phyloP scores from a whole-genome alignment of 306 rosid genomes.

The Erythrophleum fordii region DNA sequence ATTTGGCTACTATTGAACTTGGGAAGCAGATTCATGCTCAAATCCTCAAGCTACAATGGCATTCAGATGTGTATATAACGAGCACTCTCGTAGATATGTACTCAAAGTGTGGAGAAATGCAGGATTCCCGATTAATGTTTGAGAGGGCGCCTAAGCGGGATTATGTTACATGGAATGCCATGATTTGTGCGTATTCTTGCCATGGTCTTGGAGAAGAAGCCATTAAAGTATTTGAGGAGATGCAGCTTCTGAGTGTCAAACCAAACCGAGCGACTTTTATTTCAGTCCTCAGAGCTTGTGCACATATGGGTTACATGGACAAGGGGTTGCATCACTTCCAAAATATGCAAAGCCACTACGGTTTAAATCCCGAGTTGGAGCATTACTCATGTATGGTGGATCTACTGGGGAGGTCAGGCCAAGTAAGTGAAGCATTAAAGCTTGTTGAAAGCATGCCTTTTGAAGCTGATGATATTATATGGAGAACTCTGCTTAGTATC shows the following conservation, averaged over 20 bases:
- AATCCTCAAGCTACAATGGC: slow-evolving; percentile 71
- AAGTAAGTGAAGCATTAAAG: slow-evolving; percentile 62
- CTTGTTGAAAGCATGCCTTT: slow-evolving; percentile 83
- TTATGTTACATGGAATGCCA: slow-evolving; percentile 88
- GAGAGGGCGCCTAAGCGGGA: slow-evolving; percentile 76
- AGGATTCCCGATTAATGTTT: slow-evolving; percentile 69
- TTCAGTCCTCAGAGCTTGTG: slow-evolving; percentile 88
- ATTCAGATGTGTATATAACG: slow-evolving; percentile 68
- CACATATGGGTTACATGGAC: slow-evolving; percentile 72
- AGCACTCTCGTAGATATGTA: slow-evolving; percentile 93
- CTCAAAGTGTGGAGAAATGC: slow-evolving; percentile 87
- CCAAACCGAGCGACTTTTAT: slow-evolving; percentile 81
- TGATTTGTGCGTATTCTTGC: slow-evolving; percentile 85
- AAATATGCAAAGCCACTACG: slow-evolving; percentile 62
- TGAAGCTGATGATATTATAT: slow-evolving; percentile 76
- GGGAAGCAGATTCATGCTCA: slow-evolving; percentile 93
- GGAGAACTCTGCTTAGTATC: slow-evolving; percentile 83
- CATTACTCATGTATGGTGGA: slow-evolving; percentile 93
- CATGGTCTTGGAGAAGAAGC: slow-evolving; percentile 83
- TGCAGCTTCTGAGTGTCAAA: slow-evolving; percentile 68
- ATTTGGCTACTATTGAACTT: slow-evolving; percentile 79
- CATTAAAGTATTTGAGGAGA: slow-evolving; percentile 66
- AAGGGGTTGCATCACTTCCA: slow-evolving; percentile 62
- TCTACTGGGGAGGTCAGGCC: slow-evolving; percentile 82
- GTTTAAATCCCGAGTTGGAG: slow-evolving; percentile 77